Base-by-base conservation (phyloP, 179 eudicot species). In the Vitellaria paradoxa region DNA sequence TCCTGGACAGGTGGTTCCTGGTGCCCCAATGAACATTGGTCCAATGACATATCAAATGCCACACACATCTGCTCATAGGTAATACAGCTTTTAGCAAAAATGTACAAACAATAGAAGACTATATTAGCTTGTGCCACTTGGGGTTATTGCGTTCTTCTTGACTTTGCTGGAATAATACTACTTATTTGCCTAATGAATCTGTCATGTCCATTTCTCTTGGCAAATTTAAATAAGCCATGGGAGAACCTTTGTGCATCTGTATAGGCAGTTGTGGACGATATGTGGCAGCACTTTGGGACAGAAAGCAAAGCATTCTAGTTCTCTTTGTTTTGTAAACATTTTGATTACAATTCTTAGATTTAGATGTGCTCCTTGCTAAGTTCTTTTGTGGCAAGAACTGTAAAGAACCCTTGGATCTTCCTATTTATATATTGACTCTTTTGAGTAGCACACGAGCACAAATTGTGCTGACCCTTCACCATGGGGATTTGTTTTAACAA, bases 11-110 rank as follows among this genome's bases (percentile, higher is more conserved):
- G 77, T 90, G 76, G 93, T 87, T 78, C 86, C 93, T 5, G 93
- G 96, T 75, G 88, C 96, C 68, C 92, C 92, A 2, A 55, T 90
- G 86, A 87, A 83, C 75, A 84, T 87, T 89, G 86, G 80, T 71
- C 86, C 88, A 5, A 81, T 89, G 86, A 42, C 88, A 24, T 88
- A 87, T 78, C 88, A 90, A 0, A 81, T 87, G 91, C 86, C 92
- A 3, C 92, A 92, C 73, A 42, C 89, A 57, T 79, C 91, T 52
- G 84, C 81, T 77, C 90, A 88, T 70, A 86, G 93, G 89, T 92
- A 79, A 87, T 65, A 1, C 53, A 50, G 55, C 55, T 50, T 37
- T 37, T 47, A 20, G 69, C 46, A 21, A 64, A 62, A 21, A 53
- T 79, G 77, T 73, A 79, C 77, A 79, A 73, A 59, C 21, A 17